Conservation (phyloP, 2,329 filamentous ascomycete genomes). For the Aspergillus terreus region DNA sequence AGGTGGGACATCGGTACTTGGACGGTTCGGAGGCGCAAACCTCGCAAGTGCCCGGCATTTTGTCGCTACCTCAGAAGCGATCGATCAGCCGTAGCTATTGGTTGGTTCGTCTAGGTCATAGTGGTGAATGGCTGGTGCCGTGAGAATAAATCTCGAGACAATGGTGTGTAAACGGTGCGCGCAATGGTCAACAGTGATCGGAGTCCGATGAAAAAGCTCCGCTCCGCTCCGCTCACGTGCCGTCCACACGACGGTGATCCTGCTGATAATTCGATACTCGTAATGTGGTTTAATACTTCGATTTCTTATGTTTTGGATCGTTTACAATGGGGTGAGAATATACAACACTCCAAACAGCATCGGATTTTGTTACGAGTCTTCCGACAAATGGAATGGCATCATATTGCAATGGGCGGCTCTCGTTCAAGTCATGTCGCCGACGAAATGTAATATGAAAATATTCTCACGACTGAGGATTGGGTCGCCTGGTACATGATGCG, state of each 20-base stretch:
- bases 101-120: constrained; percentile 8
- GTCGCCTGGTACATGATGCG: too few species aligned
- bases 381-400: neutral
- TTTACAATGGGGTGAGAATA: too few species aligned
- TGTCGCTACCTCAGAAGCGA: constrained; percentile 9
- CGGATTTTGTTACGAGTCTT: neutral
- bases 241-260: neutral
- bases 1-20: constrained; percentile 40
- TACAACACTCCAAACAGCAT: neutral
- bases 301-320: too few species aligned
- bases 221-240: neutral
- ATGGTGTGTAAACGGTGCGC: neutral
- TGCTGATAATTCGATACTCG: neutral
- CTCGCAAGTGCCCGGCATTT: constrained; percentile 33
- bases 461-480: too few species aligned
- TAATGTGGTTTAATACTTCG: too few species aligned
- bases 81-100: constrained; percentile 10
- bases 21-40: constrained; percentile 35
- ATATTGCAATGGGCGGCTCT: constrained; percentile 11
- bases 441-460: too few species aligned
- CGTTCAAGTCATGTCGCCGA: constrained; percentile 9
- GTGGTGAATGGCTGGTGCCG: neutral
- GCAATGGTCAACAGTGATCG: neutral
- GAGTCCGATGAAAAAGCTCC: neutral
- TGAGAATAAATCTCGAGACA: neutral